These are phyloP conservation scores for Bolboschoenoplectus hybrid DNA, from an alignment of 202 grass and related monocot species.

Conservation along the genomic window DNA sequence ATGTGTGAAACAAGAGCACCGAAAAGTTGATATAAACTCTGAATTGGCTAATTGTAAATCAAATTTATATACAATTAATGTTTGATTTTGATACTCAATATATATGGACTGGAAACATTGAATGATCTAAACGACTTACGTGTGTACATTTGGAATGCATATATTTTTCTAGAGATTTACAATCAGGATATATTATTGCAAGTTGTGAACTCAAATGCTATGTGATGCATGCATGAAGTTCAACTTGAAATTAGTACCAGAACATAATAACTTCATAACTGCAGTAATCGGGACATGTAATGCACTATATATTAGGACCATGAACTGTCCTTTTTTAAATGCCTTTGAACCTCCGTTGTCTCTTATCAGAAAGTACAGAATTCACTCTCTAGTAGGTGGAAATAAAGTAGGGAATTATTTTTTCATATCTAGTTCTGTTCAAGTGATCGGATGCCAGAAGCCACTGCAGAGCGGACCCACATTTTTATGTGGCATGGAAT, in stretches of 20 bases:
- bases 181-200: background rate
- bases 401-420: background rate
- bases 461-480: background rate
- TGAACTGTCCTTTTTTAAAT: constrained; percentile 1
- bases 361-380: background rate
- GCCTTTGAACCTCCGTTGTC: background rate
- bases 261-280: background rate
- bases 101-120: background rate
- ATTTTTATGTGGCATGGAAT: background rate
- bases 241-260: background rate
- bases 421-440: constrained; percentile 8
- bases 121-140: background rate
- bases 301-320: background rate
- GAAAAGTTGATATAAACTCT: background rate
- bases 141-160: no score
- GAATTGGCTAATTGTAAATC: background rate
- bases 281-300: background rate
- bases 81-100: no score
- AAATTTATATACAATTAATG: background rate
- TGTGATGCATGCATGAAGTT: background rate
- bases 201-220: background rate
- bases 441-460: background rate
- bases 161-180: background rate
- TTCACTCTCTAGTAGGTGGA: background rate
- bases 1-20: background rate